phyloP scores from a whole-genome alignment of 768 basidiomycete genomes.

The Amylocystis lapponica region DNA sequence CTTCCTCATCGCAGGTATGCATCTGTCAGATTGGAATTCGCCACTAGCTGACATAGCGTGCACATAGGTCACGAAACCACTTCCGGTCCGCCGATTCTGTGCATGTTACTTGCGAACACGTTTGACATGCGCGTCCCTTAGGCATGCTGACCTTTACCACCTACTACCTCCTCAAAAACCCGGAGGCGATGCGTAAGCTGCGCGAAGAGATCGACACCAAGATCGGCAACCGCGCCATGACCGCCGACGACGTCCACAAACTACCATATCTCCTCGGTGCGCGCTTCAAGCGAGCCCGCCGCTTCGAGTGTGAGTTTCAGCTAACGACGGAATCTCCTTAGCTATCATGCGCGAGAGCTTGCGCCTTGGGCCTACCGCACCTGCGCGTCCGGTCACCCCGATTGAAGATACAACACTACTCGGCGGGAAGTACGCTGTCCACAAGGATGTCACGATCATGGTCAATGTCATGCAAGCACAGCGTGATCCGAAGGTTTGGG shows the following conservation, averaged over 20 bases:
- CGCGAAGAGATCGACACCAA: slow-evolving; percentile 42
- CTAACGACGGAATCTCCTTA: slow-evolving; percentile 9
- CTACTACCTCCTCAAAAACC: slow-evolving; percentile 40
- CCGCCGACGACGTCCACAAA: slow-evolving; percentile 34
- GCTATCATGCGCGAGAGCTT: slow-evolving; percentile 34
- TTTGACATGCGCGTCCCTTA: too few relatives aligned
- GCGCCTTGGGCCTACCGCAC: slow-evolving; percentile 34
- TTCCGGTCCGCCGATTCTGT: slow-evolving; percentile 19
- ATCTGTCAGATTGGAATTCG: not conserved
- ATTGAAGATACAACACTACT: slow-evolving; percentile 33
- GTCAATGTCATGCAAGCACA: slow-evolving; percentile 29
- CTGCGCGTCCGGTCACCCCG: slow-evolving; percentile 28
- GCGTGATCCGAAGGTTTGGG: slow-evolving; percentile 38
- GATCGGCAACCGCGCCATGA: slow-evolving; percentile 33
- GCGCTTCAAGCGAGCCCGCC: too few relatives aligned
- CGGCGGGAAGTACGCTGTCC: slow-evolving; percentile 36
- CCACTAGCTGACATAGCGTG: not conserved
- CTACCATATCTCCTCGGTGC: slow-evolving; percentile 37
- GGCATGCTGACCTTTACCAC: slow-evolving; percentile 36
- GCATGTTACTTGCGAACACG: not conserved
- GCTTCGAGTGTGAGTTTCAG: too few relatives aligned
- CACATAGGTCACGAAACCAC: slow-evolving; percentile 34
- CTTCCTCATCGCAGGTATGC: slow-evolving; percentile 42
- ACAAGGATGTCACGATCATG: slow-evolving; percentile 24
- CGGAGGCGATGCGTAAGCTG: slow-evolving; percentile 36